Conservation (phyloP, 2,329 filamentous ascomycete genomes). For the Venturia asperata region DNA sequence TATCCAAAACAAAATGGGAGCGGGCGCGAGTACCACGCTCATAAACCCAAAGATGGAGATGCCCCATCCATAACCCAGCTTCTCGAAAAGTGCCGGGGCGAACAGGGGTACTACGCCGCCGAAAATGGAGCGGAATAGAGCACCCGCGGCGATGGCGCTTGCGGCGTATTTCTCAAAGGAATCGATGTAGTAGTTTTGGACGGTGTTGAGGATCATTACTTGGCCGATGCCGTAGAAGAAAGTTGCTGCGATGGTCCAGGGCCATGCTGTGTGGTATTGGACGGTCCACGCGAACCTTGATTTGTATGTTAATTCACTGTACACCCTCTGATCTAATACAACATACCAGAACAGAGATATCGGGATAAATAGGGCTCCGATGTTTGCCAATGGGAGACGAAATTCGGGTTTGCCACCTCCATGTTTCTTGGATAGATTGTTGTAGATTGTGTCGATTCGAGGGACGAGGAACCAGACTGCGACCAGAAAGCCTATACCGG, state of each 20-base stretch:
- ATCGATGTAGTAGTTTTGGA: constrained; percentile 51
- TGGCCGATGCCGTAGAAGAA: constrained; percentile 48
- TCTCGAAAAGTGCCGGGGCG: constrained; percentile 39
- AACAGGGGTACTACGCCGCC: constrained; percentile 43
- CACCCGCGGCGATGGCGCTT: constrained; percentile 44
- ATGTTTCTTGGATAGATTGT: constrained; percentile 36
- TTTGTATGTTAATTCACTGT: not conserved
- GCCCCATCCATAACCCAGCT: constrained; percentile 44
- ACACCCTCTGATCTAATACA: no score
- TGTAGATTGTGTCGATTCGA: constrained; percentile 43
- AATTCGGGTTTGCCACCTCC: constrained; percentile 38
- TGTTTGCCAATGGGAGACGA: constrained; percentile 41
- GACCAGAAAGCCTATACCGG: constrained; percentile 38
- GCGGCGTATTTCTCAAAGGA: constrained; percentile 46
- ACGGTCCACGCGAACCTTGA: constrained; percentile 38
- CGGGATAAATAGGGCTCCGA: constrained; percentile 39
- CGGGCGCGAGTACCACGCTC: constrained; percentile 40
- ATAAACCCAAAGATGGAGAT: constrained; percentile 44
- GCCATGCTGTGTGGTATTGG: constrained; percentile 36
- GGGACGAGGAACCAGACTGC: constrained; percentile 42
- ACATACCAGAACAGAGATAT: constrained; percentile 37
- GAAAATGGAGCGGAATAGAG: constrained; percentile 41
- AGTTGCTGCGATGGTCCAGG: constrained; percentile 35
- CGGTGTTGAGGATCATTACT: constrained; percentile 46
- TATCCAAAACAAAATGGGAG: constrained; percentile 43